Evolutionary conservation across 352 stramenopile species (phyloP).

Genomic region (Phytopythium sindhum): DNA sequence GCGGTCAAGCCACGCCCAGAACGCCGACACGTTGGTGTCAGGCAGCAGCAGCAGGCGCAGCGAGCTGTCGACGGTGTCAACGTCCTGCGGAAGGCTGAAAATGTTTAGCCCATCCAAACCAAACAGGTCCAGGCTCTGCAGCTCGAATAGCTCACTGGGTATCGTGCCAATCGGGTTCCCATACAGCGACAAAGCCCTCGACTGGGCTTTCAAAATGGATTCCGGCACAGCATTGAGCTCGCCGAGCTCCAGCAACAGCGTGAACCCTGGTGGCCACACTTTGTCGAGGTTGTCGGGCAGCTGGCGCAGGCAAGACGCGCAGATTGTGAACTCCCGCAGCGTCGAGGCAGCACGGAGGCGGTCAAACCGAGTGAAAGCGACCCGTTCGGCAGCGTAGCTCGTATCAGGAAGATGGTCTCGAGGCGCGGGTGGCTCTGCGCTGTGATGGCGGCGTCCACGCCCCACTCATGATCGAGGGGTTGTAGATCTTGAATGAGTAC

Average conservation of each 20-base stretch:
- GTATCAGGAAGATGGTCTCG: constrained; percentile 24
- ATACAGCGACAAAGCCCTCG: constrained; percentile 18
- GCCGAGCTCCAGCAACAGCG: constrained; percentile 20
- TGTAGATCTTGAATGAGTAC: constrained; percentile 33
- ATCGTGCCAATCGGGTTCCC: constrained; percentile 26
- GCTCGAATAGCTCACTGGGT: constrained; percentile 14
- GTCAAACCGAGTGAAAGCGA: constrained; percentile 28
- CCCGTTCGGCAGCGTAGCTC: constrained; percentile 25
- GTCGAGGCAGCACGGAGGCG: constrained; percentile 24
- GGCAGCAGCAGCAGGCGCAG: constrained; percentile 8
- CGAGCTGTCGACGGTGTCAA: constrained; percentile 5
- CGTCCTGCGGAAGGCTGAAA: constrained; percentile 10
- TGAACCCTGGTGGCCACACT: constrained; percentile 17
- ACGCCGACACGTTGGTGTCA: constrained; percentile 18
- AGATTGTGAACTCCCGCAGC: constrained; percentile 36
- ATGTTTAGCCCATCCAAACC: constrained; percentile 17
- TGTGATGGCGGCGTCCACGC: constrained; percentile 15
- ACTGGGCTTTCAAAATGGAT: constrained; percentile 8
- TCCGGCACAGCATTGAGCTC: constrained; percentile 13
- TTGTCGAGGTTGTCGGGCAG: constrained; percentile 29
- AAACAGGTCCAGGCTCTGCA: constrained; percentile 11
- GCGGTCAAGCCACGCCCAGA: constrained; percentile 15
- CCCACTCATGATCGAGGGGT: constrained; percentile 31
- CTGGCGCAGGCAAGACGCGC: constrained; percentile 24
- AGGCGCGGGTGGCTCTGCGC: constrained; percentile 22